Evolutionary conservation across 2,329 filamentous ascomycete species (phyloP), one percentile per base, ranked within the genome.

Genomic region (Exophiala spinifera): DNA sequence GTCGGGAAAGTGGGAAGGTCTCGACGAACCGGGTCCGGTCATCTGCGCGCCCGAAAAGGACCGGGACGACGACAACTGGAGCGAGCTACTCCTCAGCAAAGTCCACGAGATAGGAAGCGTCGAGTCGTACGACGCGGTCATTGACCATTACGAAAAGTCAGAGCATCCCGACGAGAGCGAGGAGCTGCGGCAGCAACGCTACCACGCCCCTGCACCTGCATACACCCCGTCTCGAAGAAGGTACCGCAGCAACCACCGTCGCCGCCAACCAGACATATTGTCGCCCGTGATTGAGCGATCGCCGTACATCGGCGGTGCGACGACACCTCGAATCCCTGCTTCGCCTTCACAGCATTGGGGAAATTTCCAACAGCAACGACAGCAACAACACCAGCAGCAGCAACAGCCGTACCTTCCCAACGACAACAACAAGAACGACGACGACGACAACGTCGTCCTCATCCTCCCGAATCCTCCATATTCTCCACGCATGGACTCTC

Each of bases 1-100:
- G n/a, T n/a, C 42, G 39, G 21, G 54, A 56, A 23, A 56, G 53
- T n/a, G n/a, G 39, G 6, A 23, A 39, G n/a, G 36, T 4, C 36
- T 53, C 15, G 19, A 44, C 25, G 11, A 48, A 33, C 50, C 49
- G 17, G 45, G 50, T 13, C 50, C 43, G 15, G 50, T 34, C 17
- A 17, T 53, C 15, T 40, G 23, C n/a, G 21, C 25, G 20, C 17
- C n/a, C 10, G 50, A 53, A 36, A 47, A 47, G 21, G 51, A 47
- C 13, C 14, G 10, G 4, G 50, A 53, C 34, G 42, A 47, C 19
- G 51, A 47, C 13, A 44, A 42, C 17, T 56, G 23, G 36, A 44
- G 19, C 23, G 36, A 51, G n/a, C 28, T 46, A 20, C 15, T 51
- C 15, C 19, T 44, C 2, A 20, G 40, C 15, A 25, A 42, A 28